Conservation (phyloP, 176 grass and related monocot species). For the Miscanthus lutarioriparius region DNA sequence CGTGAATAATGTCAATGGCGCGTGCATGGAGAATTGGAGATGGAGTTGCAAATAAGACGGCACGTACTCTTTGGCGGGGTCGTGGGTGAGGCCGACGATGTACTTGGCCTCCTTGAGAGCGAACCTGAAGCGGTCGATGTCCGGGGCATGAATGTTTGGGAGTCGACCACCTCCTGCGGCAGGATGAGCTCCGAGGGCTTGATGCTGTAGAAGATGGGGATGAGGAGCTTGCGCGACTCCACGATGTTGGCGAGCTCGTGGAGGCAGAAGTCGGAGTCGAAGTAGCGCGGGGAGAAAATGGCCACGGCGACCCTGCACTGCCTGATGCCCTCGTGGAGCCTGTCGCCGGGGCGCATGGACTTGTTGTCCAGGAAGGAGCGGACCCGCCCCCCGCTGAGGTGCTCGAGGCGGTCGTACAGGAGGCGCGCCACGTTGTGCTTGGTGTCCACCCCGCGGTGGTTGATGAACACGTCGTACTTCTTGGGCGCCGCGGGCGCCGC, state of each 20-base stretch:
- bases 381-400: background rate
- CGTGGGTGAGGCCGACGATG: slow-evolving; percentile 75
- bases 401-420: slow-evolving; percentile 47
- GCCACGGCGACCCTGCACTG: slow-evolving; percentile 57
- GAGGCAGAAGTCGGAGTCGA: slow-evolving; percentile 74
- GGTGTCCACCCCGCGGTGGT: slow-evolving; percentile 81
- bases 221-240: slow-evolving; percentile 60
- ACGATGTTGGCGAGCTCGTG: slow-evolving; percentile 68
- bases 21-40: background rate
- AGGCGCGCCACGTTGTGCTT: slow-evolving; percentile 63
- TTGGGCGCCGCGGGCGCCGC: background rate
- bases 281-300: slow-evolving; percentile 70
- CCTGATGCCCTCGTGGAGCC: slow-evolving; percentile 42
- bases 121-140: slow-evolving; percentile 50
- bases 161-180: slow-evolving; percentile 8
- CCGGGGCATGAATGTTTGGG: background rate
- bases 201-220: slow-evolving; percentile 83
- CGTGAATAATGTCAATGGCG: background rate
- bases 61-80: slow-evolving; percentile 63
- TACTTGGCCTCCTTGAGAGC: slow-evolving; percentile 60
- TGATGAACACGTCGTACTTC: slow-evolving; percentile 75
- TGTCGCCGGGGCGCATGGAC: slow-evolving; percentile 74
- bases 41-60: background rate
- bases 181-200: slow-evolving; percentile 69
- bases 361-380: slow-evolving; percentile 60